phyloP scores from a whole-genome alignment of 2,329 filamentous ascomycete species.

The Fusarium sp. region DNA sequence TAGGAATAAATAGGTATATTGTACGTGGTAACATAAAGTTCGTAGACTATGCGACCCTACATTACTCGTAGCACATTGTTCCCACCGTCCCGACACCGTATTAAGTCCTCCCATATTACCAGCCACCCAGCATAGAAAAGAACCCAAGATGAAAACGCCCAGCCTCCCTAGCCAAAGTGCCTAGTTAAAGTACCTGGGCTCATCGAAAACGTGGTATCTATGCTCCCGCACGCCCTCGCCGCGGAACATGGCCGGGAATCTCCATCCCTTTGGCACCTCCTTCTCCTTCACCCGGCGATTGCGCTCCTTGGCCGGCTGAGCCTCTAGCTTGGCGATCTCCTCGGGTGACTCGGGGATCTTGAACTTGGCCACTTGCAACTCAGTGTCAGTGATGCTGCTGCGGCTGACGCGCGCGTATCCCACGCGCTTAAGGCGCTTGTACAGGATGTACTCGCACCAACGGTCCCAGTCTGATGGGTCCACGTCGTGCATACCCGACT shows the following conservation, averaged over 20 bases:
- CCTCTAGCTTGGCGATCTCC: conserved; percentile 60
- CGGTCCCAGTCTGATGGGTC: conserved; percentile 94
- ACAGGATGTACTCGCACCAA: conserved; percentile 99
- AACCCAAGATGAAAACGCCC: conserved; percentile 18
- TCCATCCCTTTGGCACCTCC: conserved; percentile 79
- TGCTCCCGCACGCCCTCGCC: conserved; percentile 91
- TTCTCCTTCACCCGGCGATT: conserved; percentile 73
- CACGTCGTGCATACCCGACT: conserved; percentile 94
- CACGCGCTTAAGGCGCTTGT: conserved; percentile 85
- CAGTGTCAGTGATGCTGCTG: conserved; percentile 95
- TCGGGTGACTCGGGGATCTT: conserved; percentile 77
- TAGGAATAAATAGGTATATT: conserved; percentile 19
- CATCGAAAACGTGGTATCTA: conserved; percentile 93
- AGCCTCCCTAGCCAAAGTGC: not conserved
- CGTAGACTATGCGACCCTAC: conserved; percentile 27
- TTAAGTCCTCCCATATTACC: conserved; percentile 22
- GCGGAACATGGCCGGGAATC: conserved; percentile 87
- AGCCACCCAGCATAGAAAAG: conserved; percentile 2
- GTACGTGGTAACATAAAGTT: conserved; percentile 29
- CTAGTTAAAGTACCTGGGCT: conserved; percentile 77
- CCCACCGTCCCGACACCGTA: conserved; percentile 5
- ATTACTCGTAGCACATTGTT: conserved; percentile 31
- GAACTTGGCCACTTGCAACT: conserved; percentile 97
- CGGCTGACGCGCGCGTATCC: conserved; percentile 92
- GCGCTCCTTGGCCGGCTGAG: conserved; percentile 64